Conservation (phyloP, 192 early-diverging fungal species). For the Backusella liffmaniae region DNA sequence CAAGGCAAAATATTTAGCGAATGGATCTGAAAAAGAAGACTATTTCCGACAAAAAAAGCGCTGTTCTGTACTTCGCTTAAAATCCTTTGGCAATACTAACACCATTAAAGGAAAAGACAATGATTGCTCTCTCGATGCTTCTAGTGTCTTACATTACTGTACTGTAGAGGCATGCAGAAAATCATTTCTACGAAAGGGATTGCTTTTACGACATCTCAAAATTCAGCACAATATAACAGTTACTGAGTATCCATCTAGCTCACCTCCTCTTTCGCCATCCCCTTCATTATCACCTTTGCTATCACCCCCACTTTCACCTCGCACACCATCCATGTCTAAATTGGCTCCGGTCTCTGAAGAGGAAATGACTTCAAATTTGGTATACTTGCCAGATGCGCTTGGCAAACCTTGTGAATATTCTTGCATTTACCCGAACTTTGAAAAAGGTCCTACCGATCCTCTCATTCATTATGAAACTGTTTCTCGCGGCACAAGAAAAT, state of each 20-base stretch:
- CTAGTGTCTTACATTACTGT: not conserved
- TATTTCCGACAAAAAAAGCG: constrained; percentile 5
- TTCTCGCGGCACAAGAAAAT: not conserved
- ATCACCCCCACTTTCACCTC: not conserved
- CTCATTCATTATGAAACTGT: not conserved
- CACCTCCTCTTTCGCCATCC: not conserved
- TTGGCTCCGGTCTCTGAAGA: not conserved
- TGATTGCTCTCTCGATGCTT: not conserved
- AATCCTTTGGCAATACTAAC: not conserved
- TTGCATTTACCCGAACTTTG: not conserved
- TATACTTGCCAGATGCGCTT: not conserved
- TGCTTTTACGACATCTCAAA: not conserved
- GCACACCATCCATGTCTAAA: not conserved
- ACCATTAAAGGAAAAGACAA: not conserved
- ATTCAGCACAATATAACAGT: not conserved
- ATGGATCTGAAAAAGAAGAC: not conserved
- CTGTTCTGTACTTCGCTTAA: constrained; percentile 7
- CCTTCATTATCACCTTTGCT: not conserved
- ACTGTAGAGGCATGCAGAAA: not conserved
- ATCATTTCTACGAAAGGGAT: constrained; percentile 4
- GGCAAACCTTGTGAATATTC: not conserved
- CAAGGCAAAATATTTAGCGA: not conserved
- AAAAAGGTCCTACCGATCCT: not conserved
- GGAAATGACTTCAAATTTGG: not conserved
- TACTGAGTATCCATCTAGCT: not conserved